Conservation (phyloP, 306 rosid species). For the Prunus davidiana region DNA sequence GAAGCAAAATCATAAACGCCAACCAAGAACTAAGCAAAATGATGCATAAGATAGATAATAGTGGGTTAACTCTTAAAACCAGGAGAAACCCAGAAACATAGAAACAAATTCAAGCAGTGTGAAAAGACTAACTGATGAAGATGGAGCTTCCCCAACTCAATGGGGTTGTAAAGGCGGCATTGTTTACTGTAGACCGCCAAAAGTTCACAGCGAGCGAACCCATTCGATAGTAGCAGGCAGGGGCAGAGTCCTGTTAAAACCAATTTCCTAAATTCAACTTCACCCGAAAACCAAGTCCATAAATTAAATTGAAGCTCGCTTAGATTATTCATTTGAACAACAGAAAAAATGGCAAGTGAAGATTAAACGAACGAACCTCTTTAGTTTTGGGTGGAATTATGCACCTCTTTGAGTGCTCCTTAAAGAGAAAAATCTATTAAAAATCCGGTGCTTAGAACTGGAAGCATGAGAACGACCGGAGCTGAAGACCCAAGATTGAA, state of each 20-base stretch:
- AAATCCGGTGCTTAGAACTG: background rate
- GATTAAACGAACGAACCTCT: constrained; percentile 6
- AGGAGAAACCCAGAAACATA: background rate
- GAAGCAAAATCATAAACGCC: background rate
- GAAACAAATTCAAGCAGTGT: background rate
- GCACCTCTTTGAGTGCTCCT: background rate
- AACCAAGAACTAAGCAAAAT: background rate
- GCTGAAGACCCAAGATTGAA: background rate
- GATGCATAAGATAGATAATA: background rate
- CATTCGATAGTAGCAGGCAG: constrained; percentile 14
- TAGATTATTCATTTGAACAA: background rate
- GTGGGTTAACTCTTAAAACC: background rate
- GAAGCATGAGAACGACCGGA: background rate
- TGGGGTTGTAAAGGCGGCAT: constrained; percentile 9
- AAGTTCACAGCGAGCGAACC: constrained; percentile 18
- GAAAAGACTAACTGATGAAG: constrained; percentile 30
- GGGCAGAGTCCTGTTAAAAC: background rate
- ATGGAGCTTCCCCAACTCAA: constrained; percentile 21
- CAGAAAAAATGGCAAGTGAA: background rate
- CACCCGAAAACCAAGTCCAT: background rate
- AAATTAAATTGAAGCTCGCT: background rate
- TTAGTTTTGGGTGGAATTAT: background rate
- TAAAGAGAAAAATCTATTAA: background rate
- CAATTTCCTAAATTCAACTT: constrained; percentile 5
- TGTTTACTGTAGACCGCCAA: constrained; percentile 10